Evolutionary conservation across 306 rosid species (phyloP), one percentile per base, ranked within the genome.

Genomic region (Lathyrus tuberosus): DNA sequence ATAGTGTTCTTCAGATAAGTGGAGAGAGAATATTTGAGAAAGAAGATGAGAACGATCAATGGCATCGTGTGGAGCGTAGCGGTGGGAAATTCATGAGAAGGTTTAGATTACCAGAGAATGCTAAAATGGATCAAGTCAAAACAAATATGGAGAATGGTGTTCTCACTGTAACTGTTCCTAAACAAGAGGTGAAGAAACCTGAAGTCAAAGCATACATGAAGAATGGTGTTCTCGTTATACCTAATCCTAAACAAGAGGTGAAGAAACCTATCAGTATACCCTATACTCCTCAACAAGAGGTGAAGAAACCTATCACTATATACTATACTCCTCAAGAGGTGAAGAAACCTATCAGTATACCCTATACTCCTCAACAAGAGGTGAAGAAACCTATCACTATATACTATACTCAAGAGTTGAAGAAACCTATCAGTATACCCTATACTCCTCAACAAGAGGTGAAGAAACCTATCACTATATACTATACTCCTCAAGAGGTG

Each of bases 41-140:
- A 57, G 62, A 57, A 28, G 62, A 57, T 57, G 28, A 57, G 40
- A 57, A 57, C 0, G 62, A 57, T 57, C 0, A 57, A 57, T 57
- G 62, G 62, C 62, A 57, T 26, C 11, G 40, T 2, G 38, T 56
- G 38, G 62, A 56, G 62, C 62, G 40, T 28, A 57, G 40, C 18
- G 26, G 62, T 14, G 62, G 62, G 0, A 57, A 57, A 4, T 57
- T 57, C 10, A 13, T 14, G 40, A 28, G 62, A 12, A 57, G 62
- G 17, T 57, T 57, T 14, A 26, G 18, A 57, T 57, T 57, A 37
- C 62, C 40, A 0, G 62, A 57, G 40, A 57, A 57, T 57, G 62
- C 40, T 28, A 57, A 57, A 57, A 57, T 57, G 16, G 61, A 54
- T 11, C 16, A 11, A 24, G 10, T 54, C 0, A 54, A 24, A 1